Evolutionary conservation across 2,329 filamentous ascomycete species (phyloP), one percentile per base, ranked within the genome.

Genomic region (Ascochyta lentis): DNA sequence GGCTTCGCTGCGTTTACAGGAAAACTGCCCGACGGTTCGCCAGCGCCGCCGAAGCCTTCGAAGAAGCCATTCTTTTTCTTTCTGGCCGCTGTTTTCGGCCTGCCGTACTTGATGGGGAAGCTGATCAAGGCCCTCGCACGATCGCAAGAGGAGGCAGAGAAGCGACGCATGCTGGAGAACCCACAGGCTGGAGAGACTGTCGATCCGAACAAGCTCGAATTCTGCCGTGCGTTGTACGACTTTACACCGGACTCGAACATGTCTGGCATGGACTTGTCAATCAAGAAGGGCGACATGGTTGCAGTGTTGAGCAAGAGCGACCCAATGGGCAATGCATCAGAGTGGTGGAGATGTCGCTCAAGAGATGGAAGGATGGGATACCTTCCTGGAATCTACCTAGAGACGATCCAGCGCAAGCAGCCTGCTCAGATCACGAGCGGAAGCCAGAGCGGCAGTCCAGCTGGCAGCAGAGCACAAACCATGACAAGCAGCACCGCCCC

Each of bases 21-120:
- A 51, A 88, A 69, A 64, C 84, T 80, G 71, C 85, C 86, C 12
- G 85, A 92, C 65, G 91, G 90, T 63, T 83, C 86, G 2, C 82
- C 88, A 0, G 82, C 81, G 15, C 76, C 80, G 10, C 80, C 90
- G 4, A 88, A 87, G 67, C 93, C 94, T 16, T 96, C 91, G 72
- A 92, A 91, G 75, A 99, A 98, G 77, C 95, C 95, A 0, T 91
- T 99, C 68, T 84, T 99, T 72, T 94, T 99, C 82, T 99, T 99
- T 81, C 81, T 97, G 58, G 82, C 96, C 39, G 94, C 95, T 16
- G 93, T 96, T 5, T 96, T 99, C 69, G 96, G 95, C 49, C 84
- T 99, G 13, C 95, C 95, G 6, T 99, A 96, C 75, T 83, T 99
- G 44, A 97, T 99, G 93, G 89, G 90, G 78, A 99, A 97, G 79